These are phyloP conservation scores for Geum urbanum DNA, from an alignment of 306 rosid genomes.

Conservation along the genomic window DNA sequence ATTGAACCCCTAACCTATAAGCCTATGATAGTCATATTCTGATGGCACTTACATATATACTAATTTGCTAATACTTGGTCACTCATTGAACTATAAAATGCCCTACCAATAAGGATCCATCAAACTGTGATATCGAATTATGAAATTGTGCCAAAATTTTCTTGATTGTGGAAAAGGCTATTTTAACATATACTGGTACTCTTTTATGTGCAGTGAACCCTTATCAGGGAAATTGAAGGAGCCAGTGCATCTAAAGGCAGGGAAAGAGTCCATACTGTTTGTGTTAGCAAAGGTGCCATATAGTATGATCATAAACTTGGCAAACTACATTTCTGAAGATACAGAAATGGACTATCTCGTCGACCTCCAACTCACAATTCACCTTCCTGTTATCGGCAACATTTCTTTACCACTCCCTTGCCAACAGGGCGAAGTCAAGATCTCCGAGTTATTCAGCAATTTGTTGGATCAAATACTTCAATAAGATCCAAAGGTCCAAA, in stretches of 20 bases:
- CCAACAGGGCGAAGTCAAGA: slow-evolving; percentile 8
- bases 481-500: background rate
- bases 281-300: slow-evolving; percentile 10
- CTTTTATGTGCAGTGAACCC: slow-evolving; percentile 9
- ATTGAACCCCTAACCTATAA: no score
- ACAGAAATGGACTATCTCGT: slow-evolving; percentile 3
- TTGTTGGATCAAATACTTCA: background rate
- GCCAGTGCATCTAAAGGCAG: background rate
- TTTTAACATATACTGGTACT: background rate
- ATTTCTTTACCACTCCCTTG: slow-evolving; percentile 13
- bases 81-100: no score
- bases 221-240: slow-evolving; percentile 7
- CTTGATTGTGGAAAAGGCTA: background rate
- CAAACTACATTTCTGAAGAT: slow-evolving; percentile 7
- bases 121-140: no score
- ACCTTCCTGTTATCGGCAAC: slow-evolving; percentile 1
- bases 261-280: background rate
- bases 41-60: no score
- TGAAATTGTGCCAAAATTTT: no score
- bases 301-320: background rate
- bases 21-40: no score
- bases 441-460: slow-evolving; percentile 1
- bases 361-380: slow-evolving; percentile 3
- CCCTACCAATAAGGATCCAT: no score
- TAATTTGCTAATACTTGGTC: no score